Conservation (phyloP, 352 stramenopile genomes). For the Phytopythium cucurbitacearum region DNA sequence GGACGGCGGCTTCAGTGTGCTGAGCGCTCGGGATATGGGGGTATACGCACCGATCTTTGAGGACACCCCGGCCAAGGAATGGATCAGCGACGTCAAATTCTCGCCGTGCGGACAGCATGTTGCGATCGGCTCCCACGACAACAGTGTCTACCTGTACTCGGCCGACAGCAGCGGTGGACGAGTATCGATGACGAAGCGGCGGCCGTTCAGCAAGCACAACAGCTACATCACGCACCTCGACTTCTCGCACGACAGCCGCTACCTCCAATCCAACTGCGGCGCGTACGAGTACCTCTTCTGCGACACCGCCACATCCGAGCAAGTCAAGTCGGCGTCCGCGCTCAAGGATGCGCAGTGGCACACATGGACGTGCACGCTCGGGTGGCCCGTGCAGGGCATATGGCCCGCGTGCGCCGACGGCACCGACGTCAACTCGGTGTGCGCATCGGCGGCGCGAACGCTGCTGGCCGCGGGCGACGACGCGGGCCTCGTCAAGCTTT, state of each 20-base stretch:
- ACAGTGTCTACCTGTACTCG: slow-evolving; percentile 63
- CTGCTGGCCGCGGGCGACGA: slow-evolving; percentile 83
- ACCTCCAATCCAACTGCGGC: slow-evolving; percentile 76
- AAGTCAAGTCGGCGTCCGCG: slow-evolving; percentile 77
- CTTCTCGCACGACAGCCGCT: slow-evolving; percentile 66
- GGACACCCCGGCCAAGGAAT: slow-evolving; percentile 62
- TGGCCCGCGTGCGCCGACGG: slow-evolving; percentile 78
- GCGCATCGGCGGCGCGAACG: slow-evolving; percentile 56
- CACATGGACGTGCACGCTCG: slow-evolving; percentile 87
- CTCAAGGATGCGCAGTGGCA: slow-evolving; percentile 82
- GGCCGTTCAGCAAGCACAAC: slow-evolving; percentile 77
- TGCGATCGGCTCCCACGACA: slow-evolving; percentile 71
- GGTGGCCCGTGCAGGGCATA: slow-evolving; percentile 91
- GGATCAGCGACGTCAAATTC: slow-evolving; percentile 79
- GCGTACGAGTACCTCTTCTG: slow-evolving; percentile 91
- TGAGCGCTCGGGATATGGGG: slow-evolving; percentile 18
- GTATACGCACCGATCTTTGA: slow-evolving; percentile 35
- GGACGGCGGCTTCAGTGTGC: slow-evolving; percentile 47
- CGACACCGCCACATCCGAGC: slow-evolving; percentile 70
- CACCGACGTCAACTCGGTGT: slow-evolving; percentile 82
- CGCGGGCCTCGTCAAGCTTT: slow-evolving; percentile 78
- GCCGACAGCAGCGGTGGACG: slow-evolving; percentile 12
- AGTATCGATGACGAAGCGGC: slow-evolving; percentile 45
- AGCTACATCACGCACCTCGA: slow-evolving; percentile 85
- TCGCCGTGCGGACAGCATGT: slow-evolving; percentile 42